phyloP scores from a whole-genome alignment of 257 asterid species.

The Lycium barbarum region DNA sequence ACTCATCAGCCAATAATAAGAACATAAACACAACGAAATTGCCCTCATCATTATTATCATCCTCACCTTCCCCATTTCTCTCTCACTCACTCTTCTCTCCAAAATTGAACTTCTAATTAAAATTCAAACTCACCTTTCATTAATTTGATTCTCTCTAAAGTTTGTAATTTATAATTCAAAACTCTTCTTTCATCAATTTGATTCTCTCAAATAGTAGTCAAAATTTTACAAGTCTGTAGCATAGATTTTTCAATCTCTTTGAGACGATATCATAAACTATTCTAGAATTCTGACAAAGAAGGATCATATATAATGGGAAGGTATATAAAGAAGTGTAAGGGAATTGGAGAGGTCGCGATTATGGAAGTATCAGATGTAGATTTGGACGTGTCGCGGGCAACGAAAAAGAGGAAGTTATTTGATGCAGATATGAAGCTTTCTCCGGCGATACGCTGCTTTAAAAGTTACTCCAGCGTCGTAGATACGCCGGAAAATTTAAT shows the following conservation, averaged over 20 bases:
- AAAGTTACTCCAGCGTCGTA: slow-evolving; percentile 44
- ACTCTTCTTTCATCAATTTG: no score
- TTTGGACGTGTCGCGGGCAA: neutral
- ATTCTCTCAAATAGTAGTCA: no score
- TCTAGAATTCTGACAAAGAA: neutral
- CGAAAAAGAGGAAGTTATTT: slow-evolving; percentile 52
- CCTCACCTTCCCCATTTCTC: neutral
- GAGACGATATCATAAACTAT: no score
- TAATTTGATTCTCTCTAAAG: no score
- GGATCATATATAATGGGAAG: slow-evolving; percentile 5
- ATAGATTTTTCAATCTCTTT: no score
- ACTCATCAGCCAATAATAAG: slow-evolving; percentile 26
- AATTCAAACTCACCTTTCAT: neutral
- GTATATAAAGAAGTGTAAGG: slow-evolving; percentile 37
- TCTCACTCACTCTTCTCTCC: slow-evolving; percentile 38
- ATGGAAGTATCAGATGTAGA: slow-evolving; percentile 36
- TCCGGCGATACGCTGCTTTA: slow-evolving; percentile 41
- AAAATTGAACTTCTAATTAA: slow-evolving; percentile 17
- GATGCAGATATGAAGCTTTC: slow-evolving; percentile 39
- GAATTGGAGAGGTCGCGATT: slow-evolving; percentile 37
- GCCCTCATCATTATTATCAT: neutral
- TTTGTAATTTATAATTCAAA: no score
- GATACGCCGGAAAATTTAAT: slow-evolving; percentile 29
- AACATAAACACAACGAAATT: neutral
- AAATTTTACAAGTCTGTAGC: no score